Evolutionary conservation across 306 rosid genomes (phyloP).

Genomic region (Lathyrus oleraceus): DNA sequence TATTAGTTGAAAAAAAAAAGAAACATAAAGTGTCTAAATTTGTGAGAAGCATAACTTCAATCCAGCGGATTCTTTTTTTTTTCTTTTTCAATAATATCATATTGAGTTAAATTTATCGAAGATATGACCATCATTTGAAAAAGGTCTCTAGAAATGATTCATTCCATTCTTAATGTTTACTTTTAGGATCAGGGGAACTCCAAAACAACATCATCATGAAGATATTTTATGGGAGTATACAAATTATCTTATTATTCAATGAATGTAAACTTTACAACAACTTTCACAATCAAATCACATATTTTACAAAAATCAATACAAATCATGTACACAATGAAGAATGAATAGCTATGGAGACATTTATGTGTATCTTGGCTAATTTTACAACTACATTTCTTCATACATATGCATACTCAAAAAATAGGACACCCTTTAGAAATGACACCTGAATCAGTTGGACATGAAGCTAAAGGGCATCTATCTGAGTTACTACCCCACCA

Average conservation of each 20-base stretch:
- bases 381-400: neutral
- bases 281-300: neutral
- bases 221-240: neutral
- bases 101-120: too few relatives aligned
- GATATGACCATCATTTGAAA: neutral
- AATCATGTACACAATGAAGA: neutral
- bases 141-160: neutral
- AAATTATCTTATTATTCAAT: neutral
- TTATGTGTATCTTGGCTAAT: neutral
- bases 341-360: neutral
- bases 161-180: neutral
- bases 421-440: slow-evolving; percentile 53
- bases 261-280: neutral
- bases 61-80: neutral
- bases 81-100: too few relatives aligned
- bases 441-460: slow-evolving; percentile 62
- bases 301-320: slow-evolving; percentile 15
- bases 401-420: slow-evolving; percentile 29
- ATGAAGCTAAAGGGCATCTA: slow-evolving; percentile 76
- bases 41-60: too few relatives aligned
- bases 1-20: too few relatives aligned
- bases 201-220: neutral
- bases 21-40: too few relatives aligned
- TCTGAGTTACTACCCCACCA: slow-evolving; percentile 85
- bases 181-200: neutral